Evolutionary conservation across 371 early-diverging fungal species (phyloP), one percentile per base, ranked within the genome.

Genomic region (Apophysomyces elegans): DNA sequence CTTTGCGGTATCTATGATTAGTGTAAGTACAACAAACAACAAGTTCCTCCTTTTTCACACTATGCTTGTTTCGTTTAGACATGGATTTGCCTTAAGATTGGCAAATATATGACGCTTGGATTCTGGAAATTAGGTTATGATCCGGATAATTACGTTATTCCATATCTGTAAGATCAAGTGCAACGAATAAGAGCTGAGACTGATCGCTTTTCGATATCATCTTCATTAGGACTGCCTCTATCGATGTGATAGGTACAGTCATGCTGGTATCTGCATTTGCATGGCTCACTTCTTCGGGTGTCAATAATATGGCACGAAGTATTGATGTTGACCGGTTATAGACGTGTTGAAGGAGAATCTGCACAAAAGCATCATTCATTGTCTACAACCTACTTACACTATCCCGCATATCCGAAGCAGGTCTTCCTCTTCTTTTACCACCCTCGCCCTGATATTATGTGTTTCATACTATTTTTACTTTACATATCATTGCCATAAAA

Each of bases 71-170:
- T 39, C 2, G 32, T 56, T 13, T 68, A 84, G 84, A 84, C 81
- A 7, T 76, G 61, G 59, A 12, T 74, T 39, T 79, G 79, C 11
- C 62, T 84, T 9, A 79, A 72, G 56, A 75, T 91, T 70, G 88
- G 87, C 12, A 84, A 84, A 68, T 78, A 68, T 57, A 85, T 87
- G 76, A 85, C 89, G 2, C 54, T 74, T 5, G 46, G 68, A 12
- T 81, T 90, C 44, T 95, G 95, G 95, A 69, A 78, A 38, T 76
- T 80, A 39, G 86, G 87, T 32, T 88, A 91, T 60, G 93, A 95
- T 64, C 94, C 94, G 7, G 93, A 95, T 61, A 91, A 93, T 71
- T 93, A 91, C 69, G 90, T 90, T 14, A 76, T 93, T 64, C 93
- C 95, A 18, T 86, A 90, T 38, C 68, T 95, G 84, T 85, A 83